A percentile compares a stretch with the other conserved stretches of the same genome.
These are phyloP conservation scores for Castanospermum australe DNA, from an alignment of 306 rosid genomes.

Conservation along the genomic window DNA sequence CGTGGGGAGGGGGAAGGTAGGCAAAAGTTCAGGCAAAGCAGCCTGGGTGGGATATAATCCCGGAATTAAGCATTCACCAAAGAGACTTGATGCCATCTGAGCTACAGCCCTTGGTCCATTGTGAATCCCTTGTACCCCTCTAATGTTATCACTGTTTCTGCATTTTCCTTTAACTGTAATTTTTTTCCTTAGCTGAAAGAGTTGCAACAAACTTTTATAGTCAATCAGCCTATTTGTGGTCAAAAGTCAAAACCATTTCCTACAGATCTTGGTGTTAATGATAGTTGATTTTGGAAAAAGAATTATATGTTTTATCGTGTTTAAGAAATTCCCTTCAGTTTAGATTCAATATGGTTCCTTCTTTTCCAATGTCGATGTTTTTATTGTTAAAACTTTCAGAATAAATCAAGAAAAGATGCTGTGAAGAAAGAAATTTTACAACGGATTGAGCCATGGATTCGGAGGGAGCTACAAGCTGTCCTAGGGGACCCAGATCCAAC, in stretches of 20 bases:
- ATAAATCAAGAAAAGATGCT: constrained; percentile 16
- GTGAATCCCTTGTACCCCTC: neutral
- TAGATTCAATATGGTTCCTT: neutral
- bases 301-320: neutral
- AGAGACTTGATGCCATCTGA: too few relatives aligned
- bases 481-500: constrained; percentile 55
- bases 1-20: too few relatives aligned
- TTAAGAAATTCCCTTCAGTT: neutral
- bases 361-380: neutral
- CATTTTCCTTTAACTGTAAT: neutral
- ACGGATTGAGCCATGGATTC: constrained; percentile 62
- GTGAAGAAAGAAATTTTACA: constrained; percentile 33
- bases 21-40: too few relatives aligned
- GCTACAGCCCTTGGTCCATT: too few relatives aligned
- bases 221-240: neutral
- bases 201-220: neutral
- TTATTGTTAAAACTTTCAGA: constrained; percentile 19
- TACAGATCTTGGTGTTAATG: neutral
- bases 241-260: neutral
- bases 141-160: neutral
- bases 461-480: constrained; percentile 61
- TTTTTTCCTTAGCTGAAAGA: neutral
- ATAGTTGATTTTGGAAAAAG: neutral
- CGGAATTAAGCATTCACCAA: too few relatives aligned
- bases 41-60: too few relatives aligned